These are phyloP conservation scores for Ophiostoma fasciatum DNA, from an alignment of 2,329 filamentous ascomycete genomes.

Conservation along the genomic window DNA sequence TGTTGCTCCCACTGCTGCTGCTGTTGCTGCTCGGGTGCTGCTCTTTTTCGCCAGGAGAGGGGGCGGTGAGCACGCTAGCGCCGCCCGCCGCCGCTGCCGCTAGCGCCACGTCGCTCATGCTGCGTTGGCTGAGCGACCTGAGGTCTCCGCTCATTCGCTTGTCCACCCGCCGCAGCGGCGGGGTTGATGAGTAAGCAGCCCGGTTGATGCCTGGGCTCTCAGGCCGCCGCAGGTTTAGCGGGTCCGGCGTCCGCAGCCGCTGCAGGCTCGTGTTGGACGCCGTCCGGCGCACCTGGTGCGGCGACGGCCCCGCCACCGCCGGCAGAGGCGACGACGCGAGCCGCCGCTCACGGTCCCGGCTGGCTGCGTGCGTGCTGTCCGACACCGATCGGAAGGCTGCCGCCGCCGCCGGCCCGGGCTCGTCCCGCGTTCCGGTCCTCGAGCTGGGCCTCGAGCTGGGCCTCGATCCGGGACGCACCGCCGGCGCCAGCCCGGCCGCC, in stretches of 20 bases:
- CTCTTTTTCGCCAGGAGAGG: constrained; percentile 11
- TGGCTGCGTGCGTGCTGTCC: constrained; percentile 6
- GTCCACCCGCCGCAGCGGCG: constrained; percentile 56
- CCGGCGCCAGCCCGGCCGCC: constrained; percentile 7
- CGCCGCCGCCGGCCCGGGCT: background rate
- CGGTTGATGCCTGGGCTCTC: constrained; percentile 46
- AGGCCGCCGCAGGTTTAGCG: constrained; percentile 41
- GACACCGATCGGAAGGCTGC: constrained; percentile 5
- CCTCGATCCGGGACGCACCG: no score
- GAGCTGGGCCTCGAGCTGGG: no score
- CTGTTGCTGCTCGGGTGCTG: constrained; percentile 3
- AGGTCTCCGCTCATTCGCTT: constrained; percentile 62
- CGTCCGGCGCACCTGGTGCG: constrained; percentile 19
- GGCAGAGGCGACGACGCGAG: constrained; percentile 5
- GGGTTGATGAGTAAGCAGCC: constrained; percentile 33
- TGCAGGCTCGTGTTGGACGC: constrained; percentile 40
- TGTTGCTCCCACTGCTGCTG: constrained; percentile 4
- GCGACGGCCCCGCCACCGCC: constrained; percentile 9
- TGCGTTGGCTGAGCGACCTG: constrained; percentile 47
- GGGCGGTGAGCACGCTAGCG: no score
- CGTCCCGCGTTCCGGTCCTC: background rate
- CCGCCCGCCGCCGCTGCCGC: background rate
- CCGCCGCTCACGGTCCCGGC: constrained; percentile 3
- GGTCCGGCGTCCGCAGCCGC: constrained; percentile 37
- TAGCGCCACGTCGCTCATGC: constrained; percentile 13